Conservation (phyloP, 139 green algal species). For the Asterochloris erici region DNA sequence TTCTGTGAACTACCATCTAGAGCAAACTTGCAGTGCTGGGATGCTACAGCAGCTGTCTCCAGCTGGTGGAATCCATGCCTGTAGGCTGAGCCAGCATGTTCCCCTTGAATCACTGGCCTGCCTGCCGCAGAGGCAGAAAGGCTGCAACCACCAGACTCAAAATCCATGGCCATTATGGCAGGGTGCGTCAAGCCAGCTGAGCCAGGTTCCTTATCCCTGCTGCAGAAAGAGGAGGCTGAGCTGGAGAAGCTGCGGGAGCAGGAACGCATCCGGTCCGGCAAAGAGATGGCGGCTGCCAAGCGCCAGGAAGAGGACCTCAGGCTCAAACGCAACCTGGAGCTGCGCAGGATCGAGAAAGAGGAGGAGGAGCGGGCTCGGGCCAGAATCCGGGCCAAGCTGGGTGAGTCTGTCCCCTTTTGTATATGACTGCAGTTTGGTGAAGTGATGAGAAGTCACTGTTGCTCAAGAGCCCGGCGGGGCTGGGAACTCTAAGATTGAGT, state of each 20-base stretch:
- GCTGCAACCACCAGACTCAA: no score
- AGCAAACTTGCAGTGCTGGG: neutral
- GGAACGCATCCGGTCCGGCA: conserved; percentile 52
- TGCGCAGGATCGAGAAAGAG: conserved; percentile 60
- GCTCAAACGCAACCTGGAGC: conserved; percentile 71
- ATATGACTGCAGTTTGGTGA: no score
- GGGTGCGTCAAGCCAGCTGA: neutral
- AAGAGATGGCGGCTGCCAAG: conserved; percentile 62
- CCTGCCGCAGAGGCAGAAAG: no score
- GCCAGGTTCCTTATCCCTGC: neutral
- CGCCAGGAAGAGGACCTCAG: conserved; percentile 71
- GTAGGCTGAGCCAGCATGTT: no score
- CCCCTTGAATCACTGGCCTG: no score
- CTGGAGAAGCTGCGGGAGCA: conserved; percentile 60
- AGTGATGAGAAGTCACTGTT: no score
- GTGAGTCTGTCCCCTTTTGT: neutral
- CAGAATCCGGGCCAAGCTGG: conserved; percentile 73
- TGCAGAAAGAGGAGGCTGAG: conserved; percentile 69
- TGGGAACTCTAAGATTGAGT: no score
- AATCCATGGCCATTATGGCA: no score
- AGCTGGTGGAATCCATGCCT: neutral
- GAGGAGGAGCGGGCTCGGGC: conserved; percentile 56
- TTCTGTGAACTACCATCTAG: neutral
- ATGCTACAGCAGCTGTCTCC: no score
- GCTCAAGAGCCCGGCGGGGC: no score